Base-by-base conservation (phyloP, 75 land plant genomes). In the Larix kaempferi region DNA sequence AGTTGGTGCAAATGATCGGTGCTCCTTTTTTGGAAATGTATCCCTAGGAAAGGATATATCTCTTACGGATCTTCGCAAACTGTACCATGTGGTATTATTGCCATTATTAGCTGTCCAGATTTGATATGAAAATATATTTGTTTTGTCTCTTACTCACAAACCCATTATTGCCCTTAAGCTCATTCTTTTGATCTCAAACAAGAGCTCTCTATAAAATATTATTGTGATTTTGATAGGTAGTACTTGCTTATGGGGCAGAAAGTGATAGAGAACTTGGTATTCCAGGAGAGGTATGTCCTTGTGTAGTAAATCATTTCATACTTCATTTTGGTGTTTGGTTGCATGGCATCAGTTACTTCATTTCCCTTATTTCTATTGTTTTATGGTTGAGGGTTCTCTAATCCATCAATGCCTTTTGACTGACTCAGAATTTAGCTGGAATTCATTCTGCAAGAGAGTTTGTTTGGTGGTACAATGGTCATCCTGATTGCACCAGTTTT, bases 391-490 rank as follows among this genome's bases (percentile, higher is more conserved):
- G 54, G 59, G n/a, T 69, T 69, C 73, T 35, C 25, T 69, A 44
- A 69, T 44, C 25, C 3, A 41, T 19, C 21, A 19, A 69, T 12
- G 10, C 52, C 15, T 11, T 69, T 69, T 69, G 23, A 69, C 52
- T 65, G 39, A 17, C 73, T 2, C 69, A 95, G 98, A 88, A 89
- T 75, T 76, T 95, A 58, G 44, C 35, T 25, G 99, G 99, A 41
- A 88, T 98, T 74, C 81, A 87, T 75, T 87, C 96, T 26, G 99
- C 99, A 58, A 91, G 99, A 78, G 98, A 98, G 78, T 98, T 98
- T 89, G 99, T 98, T 57, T 98, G 99, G 99, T 98, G 99, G 99
- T 98, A 98, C 77, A 98, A 98, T 86, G 99, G 98, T 56, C 99
- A 98, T 71, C 99, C 99, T 12, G 99, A 95, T 72, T 85, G 83